Evolutionary conservation across 139 green algal genomes (phyloP).

Genomic region (Coelastrella sp.): DNA sequence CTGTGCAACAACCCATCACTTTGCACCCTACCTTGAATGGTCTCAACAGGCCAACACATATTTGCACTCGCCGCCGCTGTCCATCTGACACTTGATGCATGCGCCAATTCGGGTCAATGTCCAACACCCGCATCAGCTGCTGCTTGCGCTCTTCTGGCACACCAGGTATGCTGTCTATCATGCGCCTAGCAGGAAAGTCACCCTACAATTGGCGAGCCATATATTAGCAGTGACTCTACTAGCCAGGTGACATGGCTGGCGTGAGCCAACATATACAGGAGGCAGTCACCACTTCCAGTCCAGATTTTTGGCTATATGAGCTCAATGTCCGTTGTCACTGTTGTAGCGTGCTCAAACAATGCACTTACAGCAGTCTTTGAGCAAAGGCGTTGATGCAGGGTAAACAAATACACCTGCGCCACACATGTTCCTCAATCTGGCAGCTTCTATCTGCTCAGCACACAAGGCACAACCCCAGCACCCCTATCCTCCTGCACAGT

Average conservation of each 20-base stretch:
- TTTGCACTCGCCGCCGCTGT: constrained; percentile 93
- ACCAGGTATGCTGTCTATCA: constrained; percentile 88
- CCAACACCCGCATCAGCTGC: constrained; percentile 85
- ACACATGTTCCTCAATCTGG: too few relatives aligned
- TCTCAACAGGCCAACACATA: constrained; percentile 90
- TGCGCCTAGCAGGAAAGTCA: constrained; percentile 91
- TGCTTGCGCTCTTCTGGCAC: constrained; percentile 74
- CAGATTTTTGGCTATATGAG: too few relatives aligned
- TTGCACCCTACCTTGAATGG: constrained; percentile 82
- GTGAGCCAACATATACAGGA: too few relatives aligned
- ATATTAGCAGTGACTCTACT: too few relatives aligned
- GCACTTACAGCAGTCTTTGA: background rate
- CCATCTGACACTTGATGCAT: constrained; percentile 93
- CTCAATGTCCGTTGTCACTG: too few relatives aligned
- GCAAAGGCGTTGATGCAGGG: background rate
- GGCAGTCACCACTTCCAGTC: too few relatives aligned
- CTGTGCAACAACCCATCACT: background rate
- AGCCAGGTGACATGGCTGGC: too few relatives aligned
- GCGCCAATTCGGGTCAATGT: constrained; percentile 90
- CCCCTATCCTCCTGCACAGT: too few relatives aligned
- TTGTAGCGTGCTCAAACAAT: too few relatives aligned
- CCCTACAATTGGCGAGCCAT: constrained; percentile 59
- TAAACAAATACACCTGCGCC: too few relatives aligned
- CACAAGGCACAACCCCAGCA: too few relatives aligned
- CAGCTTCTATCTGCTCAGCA: too few relatives aligned